These are phyloP conservation scores for Cladobotryum mycophilum DNA, from an alignment of 2,329 filamentous ascomycete genomes.

Conservation along the genomic window DNA sequence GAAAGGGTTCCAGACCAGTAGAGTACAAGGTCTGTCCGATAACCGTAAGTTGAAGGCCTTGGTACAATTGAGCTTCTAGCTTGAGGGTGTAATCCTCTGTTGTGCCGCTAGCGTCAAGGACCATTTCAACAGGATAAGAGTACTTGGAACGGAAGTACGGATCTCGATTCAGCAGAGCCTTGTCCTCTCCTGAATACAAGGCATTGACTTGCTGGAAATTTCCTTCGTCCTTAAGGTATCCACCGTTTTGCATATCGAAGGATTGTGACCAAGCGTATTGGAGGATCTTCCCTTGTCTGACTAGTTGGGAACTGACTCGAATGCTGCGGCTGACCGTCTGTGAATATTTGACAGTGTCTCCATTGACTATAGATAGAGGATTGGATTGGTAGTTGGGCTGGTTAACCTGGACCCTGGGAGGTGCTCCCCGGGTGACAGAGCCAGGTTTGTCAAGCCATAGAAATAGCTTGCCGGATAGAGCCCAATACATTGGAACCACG, in stretches of 20 bases:
- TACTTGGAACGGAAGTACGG: conserved; percentile 5
- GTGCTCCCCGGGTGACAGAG: conserved; percentile 37
- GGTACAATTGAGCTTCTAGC: conserved; percentile 30
- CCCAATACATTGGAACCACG: conserved; percentile 49
- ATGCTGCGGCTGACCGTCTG: conserved; percentile 53
- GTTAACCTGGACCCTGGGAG: background rate
- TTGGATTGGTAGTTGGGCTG: background rate
- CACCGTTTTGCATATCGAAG: conserved; percentile 47
- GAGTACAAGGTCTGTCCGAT: conserved; percentile 43
- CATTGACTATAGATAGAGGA: background rate
- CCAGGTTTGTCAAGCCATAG: conserved; percentile 57
- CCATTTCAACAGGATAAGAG: conserved; percentile 13
- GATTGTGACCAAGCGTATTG: conserved; percentile 44
- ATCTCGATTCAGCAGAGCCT: background rate
- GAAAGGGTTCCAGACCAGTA: conserved; percentile 54
- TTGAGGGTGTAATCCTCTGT: conserved; percentile 11
- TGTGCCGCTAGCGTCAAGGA: background rate
- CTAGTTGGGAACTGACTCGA: conserved; percentile 51
- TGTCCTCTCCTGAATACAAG: conserved; percentile 14
- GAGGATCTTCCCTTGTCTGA: conserved; percentile 16
- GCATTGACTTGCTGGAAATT: conserved; percentile 31
- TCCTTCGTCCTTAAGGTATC: conserved; percentile 35
- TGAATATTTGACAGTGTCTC: conserved; percentile 25
- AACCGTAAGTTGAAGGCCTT: conserved; percentile 34
- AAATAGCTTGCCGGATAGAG: conserved; percentile 73